Conservation (phyloP, 441 rosid genomes). For the Manihot esculenta region DNA sequence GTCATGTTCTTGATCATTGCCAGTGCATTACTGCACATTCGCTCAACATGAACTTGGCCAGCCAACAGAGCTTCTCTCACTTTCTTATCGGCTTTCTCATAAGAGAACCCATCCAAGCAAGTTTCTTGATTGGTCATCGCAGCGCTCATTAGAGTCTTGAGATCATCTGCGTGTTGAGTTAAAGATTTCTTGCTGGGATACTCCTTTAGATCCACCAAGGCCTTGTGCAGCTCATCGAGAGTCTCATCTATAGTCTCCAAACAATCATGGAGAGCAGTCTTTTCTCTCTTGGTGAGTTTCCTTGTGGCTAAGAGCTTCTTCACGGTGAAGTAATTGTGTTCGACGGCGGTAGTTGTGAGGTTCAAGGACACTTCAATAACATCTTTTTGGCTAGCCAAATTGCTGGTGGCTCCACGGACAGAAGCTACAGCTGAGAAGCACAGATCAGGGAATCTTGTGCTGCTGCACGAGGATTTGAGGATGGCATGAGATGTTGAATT, state of each 20-base stretch:
- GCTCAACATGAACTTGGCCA: constrained; percentile 58
- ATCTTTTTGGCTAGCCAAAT: constrained; percentile 48
- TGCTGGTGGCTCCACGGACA: constrained; percentile 28
- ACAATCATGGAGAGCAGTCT: constrained; percentile 74
- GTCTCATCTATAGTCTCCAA: constrained; percentile 69
- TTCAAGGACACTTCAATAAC: constrained; percentile 62
- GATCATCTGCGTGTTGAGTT: constrained; percentile 54
- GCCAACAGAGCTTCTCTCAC: constrained; percentile 40
- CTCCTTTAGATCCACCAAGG: constrained; percentile 45
- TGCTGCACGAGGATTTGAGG: constrained; percentile 55
- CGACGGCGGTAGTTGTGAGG: constrained; percentile 47
- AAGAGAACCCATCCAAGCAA: constrained; percentile 78
- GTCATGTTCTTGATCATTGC: constrained; percentile 92
- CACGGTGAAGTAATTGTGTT: constrained; percentile 53
- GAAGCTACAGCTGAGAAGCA: constrained; percentile 55
- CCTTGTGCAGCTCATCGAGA: constrained; percentile 57
- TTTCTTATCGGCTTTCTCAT: constrained; percentile 51
- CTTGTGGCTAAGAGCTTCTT: constrained; percentile 40
- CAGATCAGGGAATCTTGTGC: constrained; percentile 52
- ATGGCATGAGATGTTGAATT: constrained; percentile 39
- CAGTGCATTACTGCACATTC: constrained; percentile 75
- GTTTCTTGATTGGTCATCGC: constrained; percentile 87
- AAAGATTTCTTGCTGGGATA: constrained; percentile 61
- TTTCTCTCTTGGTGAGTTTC: constrained; percentile 47
- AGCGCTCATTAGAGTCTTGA: constrained; percentile 70